Evolutionary conservation across 306 rosid species (phyloP).

Genomic region (Abrus precatorius): DNA sequence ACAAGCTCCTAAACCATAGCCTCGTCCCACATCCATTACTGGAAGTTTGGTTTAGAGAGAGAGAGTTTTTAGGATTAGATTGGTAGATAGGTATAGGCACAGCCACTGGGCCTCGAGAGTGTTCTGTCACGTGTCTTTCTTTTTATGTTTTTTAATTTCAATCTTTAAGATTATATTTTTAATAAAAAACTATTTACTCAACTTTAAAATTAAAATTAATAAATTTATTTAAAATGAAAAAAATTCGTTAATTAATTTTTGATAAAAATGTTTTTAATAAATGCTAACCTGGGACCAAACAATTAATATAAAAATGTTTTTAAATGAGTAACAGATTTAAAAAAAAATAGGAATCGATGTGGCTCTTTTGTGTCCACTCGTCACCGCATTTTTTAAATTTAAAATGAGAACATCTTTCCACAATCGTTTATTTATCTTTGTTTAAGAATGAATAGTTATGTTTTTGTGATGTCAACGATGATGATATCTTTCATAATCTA

Average conservation of each 20-base stretch:
- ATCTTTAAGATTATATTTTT: too few species aligned
- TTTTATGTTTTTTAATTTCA: background rate
- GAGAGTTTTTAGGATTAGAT: background rate
- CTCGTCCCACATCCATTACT: constrained; percentile 71
- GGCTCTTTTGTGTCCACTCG: constrained; percentile 14
- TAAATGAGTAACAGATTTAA: background rate
- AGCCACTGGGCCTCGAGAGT: constrained; percentile 2
- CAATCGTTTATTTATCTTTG: background rate
- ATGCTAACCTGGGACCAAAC: too few species aligned
- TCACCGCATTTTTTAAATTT: background rate
- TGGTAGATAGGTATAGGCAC: background rate
- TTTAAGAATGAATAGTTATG: too few species aligned
- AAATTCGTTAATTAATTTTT: too few species aligned
- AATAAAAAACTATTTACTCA: too few species aligned
- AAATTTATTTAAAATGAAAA: too few species aligned
- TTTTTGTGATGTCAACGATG: constrained; percentile 55
- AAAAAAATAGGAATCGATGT: background rate
- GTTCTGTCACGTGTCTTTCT: constrained; percentile 42
- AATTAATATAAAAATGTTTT: background rate
- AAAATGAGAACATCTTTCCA: background rate
- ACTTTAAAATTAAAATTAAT: too few species aligned
- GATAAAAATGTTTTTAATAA: too few species aligned
- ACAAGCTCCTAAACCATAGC: constrained; percentile 37
- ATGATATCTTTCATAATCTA: constrained; percentile 51
- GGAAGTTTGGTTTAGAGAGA: constrained; percentile 53